These are phyloP conservation scores for Prunella vulgaris DNA, from an alignment of 257 asterid species.

Conservation along the genomic window DNA sequence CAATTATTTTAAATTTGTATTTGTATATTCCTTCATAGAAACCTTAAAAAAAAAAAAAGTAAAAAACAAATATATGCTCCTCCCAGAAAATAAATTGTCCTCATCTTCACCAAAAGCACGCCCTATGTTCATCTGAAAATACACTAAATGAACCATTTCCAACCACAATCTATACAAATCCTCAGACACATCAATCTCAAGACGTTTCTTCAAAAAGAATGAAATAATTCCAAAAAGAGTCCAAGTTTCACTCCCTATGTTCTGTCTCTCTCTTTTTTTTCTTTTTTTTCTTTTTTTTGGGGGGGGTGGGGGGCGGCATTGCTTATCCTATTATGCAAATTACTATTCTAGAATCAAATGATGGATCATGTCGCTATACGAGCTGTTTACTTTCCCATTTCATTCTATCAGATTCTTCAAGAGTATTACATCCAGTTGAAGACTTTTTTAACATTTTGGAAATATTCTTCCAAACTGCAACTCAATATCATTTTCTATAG, in stretches of 20 bases:
- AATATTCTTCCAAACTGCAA: conserved; percentile 7
- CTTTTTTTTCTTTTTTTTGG: no score
- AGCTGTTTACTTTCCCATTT: background rate
- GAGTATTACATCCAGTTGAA: background rate
- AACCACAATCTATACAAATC: background rate
- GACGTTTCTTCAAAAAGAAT: background rate
- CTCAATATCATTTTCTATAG: background rate
- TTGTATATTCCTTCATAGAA: background rate
- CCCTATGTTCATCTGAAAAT: background rate
- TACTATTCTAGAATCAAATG: background rate
- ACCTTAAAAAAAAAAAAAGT: no score
- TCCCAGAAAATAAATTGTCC: no score
- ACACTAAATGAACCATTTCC: background rate
- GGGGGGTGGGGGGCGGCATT: no score
- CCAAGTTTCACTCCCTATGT: background rate
- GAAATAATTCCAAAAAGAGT: background rate
- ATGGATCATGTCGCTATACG: background rate
- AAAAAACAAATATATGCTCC: background rate
- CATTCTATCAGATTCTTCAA: background rate
- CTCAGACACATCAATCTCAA: background rate
- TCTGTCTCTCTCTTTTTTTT: background rate
- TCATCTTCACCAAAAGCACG: background rate
- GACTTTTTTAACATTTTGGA: background rate
- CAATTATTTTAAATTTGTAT: background rate
- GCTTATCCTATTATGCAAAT: background rate